Base-by-base conservation (phyloP, 192 early-diverging fungal genomes). In the Backusella morwellensis region DNA sequence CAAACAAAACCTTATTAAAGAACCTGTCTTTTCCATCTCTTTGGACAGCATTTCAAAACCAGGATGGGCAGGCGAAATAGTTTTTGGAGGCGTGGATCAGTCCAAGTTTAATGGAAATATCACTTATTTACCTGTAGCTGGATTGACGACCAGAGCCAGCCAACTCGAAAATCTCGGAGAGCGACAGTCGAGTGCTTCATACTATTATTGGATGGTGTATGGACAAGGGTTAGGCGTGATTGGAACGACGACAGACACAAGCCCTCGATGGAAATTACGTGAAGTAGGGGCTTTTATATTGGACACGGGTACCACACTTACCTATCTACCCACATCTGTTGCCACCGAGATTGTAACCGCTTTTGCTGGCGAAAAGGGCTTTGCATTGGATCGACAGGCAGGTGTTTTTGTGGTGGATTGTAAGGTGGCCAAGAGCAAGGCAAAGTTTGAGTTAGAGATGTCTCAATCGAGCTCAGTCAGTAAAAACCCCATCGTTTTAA, bases 41-140 rank as follows among this genome's bases (percentile, higher is more conserved):
- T 50, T 82, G 6, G 75, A 78, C 23, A 66, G 47, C 35, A 74
- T 41, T 15, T 36, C 44, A 8, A 41, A 63, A 29, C 35, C 47
- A 35, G 81, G 81, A 32, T 77, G 73, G 50, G 73, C 77, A 1
- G 90, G 88, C 1, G 83, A 86, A 71, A 80, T 91, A 21, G 82
- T 79, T 21, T 82, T 91, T 78, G 87, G 86, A 38, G 88, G 88
- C 26, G 75, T 86, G 54, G 88, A 90, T 72, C 7, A 41, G 0
- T 41, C 71, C 15, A 87, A 88, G 66, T 87, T 79, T 72, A 69
- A 82, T 19, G 90, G 88, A 15, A 32, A 79, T 6, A 67, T 90
- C 42, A 82, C 50, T 23, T 90, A 88, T 76, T 59, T 86, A 15
- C 83, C 85, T 35, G 81, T 86, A 4, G 80, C 80, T 21, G 36